Conservation (phyloP, 129 eudicot genomes). For the Flaveria brownii region DNA sequence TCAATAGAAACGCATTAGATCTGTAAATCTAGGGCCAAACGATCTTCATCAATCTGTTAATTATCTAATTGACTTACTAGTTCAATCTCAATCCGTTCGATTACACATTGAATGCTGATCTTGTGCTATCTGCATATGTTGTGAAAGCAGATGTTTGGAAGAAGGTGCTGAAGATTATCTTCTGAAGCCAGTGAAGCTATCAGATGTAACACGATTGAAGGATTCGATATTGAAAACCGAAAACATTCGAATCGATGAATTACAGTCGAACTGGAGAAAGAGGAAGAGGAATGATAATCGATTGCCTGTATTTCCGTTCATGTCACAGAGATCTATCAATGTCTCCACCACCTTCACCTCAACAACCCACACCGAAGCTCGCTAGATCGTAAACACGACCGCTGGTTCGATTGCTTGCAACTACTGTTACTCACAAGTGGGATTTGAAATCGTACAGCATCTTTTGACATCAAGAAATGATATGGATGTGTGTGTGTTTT, state of each 20-base stretch:
- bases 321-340: not conserved
- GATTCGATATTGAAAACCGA: constrained; percentile 52
- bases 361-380: constrained; percentile 31
- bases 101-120: not conserved
- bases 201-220: constrained; percentile 77
- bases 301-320: not conserved
- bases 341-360: constrained; percentile 30
- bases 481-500: constrained; percentile 19
- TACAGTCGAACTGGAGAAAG: constrained; percentile 32
- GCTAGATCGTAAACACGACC: constrained; percentile 26
- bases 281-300: constrained; percentile 23
- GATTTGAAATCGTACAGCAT: not conserved
- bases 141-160: constrained; percentile 67
- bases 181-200: constrained; percentile 81
- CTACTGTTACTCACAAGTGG: constrained; percentile 11
- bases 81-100: not conserved
- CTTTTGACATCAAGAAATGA: constrained; percentile 21
- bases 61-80: too few species aligned
- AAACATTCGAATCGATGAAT: not conserved
- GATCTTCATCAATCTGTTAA: too few species aligned
- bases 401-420: not conserved
- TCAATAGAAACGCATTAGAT: not conserved
- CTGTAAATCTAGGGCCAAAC: not conserved
- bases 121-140: not conserved
- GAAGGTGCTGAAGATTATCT: constrained; percentile 91